phyloP scores from a whole-genome alignment of 257 asterid genomes.

The Nicotiana paniculata region DNA sequence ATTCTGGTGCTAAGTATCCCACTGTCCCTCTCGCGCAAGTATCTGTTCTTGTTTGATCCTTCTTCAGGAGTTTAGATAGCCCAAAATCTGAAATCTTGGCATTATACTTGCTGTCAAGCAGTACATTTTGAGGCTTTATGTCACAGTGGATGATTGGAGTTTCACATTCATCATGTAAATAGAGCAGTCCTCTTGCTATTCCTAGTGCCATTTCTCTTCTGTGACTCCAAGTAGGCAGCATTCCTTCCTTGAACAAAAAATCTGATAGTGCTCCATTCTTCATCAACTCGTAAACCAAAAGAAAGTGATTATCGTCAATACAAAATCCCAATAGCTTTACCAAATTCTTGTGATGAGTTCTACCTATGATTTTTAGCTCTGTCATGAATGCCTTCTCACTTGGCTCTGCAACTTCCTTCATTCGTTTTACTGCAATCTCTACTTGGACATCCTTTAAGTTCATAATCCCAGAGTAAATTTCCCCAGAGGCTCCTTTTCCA shows the following conservation, averaged over 20 bases:
- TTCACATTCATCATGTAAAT: conserved; percentile 17
- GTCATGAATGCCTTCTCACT: conserved; percentile 11
- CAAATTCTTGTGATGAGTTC: conserved; percentile 17
- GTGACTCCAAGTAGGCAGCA: conserved; percentile 10
- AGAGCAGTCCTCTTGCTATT: conserved; percentile 14
- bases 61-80: conserved; percentile 10
- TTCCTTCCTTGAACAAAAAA: neutral
- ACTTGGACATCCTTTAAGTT: neutral
- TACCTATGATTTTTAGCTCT: conserved; percentile 7
- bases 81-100: conserved; percentile 21
- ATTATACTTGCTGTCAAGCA: conserved; percentile 4
- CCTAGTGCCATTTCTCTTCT: conserved; percentile 10
- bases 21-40: conserved; percentile 18
- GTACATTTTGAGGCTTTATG: conserved; percentile 17
- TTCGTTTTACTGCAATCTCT: conserved; percentile 9
- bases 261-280: conserved; percentile 9
- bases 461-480: conserved; percentile 7
- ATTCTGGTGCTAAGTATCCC: conserved; percentile 22
- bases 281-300: conserved; percentile 21
- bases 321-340: conserved; percentile 15
- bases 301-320: neutral
- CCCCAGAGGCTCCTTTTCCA: conserved; percentile 15
- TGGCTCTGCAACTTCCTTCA: neutral
- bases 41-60: conserved; percentile 8
- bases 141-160: conserved; percentile 16